Conservation (phyloP, 352 stramenopile species). For the Phytophthora ohioensis region DNA sequence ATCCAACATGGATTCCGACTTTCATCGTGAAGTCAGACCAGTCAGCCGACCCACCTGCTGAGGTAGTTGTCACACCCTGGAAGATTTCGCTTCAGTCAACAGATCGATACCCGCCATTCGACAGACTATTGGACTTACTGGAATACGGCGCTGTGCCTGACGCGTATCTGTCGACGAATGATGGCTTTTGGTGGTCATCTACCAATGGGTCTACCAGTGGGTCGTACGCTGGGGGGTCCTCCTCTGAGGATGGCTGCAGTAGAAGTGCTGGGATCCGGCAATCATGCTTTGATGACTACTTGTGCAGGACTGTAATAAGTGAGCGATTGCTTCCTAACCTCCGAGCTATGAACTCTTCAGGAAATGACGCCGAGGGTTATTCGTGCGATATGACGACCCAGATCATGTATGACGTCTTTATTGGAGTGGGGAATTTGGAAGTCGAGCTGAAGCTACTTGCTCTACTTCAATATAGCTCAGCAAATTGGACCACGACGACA, state of each 20-base stretch:
- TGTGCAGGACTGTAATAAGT: slow-evolving; percentile 7
- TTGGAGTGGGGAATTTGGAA: no score
- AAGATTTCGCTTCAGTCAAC: slow-evolving; percentile 17
- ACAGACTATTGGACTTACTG: slow-evolving; percentile 32
- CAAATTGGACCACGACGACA: no score
- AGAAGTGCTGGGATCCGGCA: slow-evolving; percentile 3
- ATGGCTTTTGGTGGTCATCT: no score
- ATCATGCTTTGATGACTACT: slow-evolving; percentile 13
- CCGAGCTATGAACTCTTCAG: no score
- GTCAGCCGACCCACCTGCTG: slow-evolving; percentile 10
- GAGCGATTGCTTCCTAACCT: slow-evolving; percentile 5
- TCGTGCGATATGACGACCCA: no score
- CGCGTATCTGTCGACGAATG: neutral
- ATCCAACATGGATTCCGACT: slow-evolving; percentile 31
- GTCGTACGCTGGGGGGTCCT: neutral
- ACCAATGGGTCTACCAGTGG: no score
- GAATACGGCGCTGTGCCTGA: slow-evolving; percentile 11
- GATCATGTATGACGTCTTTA: no score
- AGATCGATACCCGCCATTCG: slow-evolving; percentile 23
- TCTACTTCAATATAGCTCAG: no score
- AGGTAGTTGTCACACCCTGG: slow-evolving; percentile 27
- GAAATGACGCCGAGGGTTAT: no score
- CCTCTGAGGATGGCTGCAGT: slow-evolving; percentile 1
- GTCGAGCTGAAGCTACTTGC: no score
- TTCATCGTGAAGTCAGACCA: slow-evolving; percentile 9